These are phyloP conservation scores for Arthroderma uncinatum DNA, from an alignment of 2,329 filamentous ascomycete genomes.

Conservation along the genomic window DNA sequence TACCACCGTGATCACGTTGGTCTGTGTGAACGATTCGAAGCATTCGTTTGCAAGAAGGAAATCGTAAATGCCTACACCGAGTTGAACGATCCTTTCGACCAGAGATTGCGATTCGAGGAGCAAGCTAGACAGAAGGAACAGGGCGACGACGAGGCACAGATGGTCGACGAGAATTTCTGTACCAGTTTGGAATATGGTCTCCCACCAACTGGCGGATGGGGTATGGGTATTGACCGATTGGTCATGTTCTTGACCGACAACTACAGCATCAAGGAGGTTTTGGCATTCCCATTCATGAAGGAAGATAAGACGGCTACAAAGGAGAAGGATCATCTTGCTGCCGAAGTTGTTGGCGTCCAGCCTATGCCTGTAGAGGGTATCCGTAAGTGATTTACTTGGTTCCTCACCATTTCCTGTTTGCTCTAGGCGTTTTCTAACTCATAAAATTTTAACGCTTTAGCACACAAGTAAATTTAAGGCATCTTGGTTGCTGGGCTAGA, in stretches of 20 bases:
- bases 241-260: constrained; percentile 95
- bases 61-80: constrained; percentile 96
- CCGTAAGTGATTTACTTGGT: constrained; percentile 26
- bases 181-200: constrained; percentile 80
- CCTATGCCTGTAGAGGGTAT: constrained; percentile 52
- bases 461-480: constrained; percentile 12
- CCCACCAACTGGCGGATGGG: constrained; percentile 91
- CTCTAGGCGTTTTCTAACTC: neutral
- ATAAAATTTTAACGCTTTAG: constrained; percentile 8
- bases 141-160: constrained; percentile 92
- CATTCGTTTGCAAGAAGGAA: constrained; percentile 94
- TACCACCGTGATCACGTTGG: constrained; percentile 72
- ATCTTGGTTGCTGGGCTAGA: neutral
- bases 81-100: constrained; percentile 94
- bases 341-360: constrained; percentile 52
- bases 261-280: constrained; percentile 90
- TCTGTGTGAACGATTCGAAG: constrained; percentile 93
- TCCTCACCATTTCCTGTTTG: neutral
- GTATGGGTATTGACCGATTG: constrained; percentile 87
- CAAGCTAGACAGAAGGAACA: constrained; percentile 92
- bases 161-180: constrained; percentile 93
- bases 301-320: constrained; percentile 49
- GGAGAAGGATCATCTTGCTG: constrained; percentile 39
- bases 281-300: constrained; percentile 98
- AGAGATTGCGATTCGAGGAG: constrained; percentile 84